These are phyloP conservation scores for Ambrosia hybrid DNA, from an alignment of 140 eudicot species.

Conservation along the genomic window DNA sequence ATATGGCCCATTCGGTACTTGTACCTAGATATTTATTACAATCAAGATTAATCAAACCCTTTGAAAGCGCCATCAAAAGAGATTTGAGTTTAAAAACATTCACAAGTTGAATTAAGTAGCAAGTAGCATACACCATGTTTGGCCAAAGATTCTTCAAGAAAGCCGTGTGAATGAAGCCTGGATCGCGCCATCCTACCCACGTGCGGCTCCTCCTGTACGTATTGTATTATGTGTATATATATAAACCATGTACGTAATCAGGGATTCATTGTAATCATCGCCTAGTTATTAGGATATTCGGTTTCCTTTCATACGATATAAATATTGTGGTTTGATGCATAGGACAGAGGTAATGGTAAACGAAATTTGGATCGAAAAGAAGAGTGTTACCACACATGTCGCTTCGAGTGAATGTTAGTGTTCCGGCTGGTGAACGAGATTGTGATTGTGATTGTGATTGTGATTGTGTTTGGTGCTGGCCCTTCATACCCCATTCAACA, in stretches of 20 bases:
- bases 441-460: slow-evolving; percentile 32
- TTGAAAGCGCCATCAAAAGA: background rate
- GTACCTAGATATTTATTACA: slow-evolving; percentile 38
- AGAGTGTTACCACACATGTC: slow-evolving; percentile 67
- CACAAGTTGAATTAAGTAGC: background rate
- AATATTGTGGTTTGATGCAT: background rate
- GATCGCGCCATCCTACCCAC: slow-evolving; percentile 60
- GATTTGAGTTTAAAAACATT: background rate
- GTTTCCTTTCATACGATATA: background rate
- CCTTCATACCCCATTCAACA: slow-evolving; percentile 60
- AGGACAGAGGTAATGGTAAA: background rate
- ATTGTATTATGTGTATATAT: no score
- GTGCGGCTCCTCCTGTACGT: slow-evolving; percentile 49
- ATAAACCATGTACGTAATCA: no score
- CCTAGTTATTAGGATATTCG: no score
- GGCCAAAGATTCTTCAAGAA: slow-evolving; percentile 60
- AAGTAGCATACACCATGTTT: slow-evolving; percentile 38
- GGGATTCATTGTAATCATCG: no score
- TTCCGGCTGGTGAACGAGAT: slow-evolving; percentile 67
- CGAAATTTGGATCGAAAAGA: background rate
- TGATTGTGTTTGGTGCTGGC: slow-evolving; percentile 33
- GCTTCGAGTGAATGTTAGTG: slow-evolving; percentile 53
- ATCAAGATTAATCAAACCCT: background rate
- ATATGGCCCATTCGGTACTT: slow-evolving; percentile 57
- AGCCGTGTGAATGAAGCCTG: slow-evolving; percentile 54